Conservation (phyloP, 148 eudicot genomes). For the Dysphania ambrosioides region DNA sequence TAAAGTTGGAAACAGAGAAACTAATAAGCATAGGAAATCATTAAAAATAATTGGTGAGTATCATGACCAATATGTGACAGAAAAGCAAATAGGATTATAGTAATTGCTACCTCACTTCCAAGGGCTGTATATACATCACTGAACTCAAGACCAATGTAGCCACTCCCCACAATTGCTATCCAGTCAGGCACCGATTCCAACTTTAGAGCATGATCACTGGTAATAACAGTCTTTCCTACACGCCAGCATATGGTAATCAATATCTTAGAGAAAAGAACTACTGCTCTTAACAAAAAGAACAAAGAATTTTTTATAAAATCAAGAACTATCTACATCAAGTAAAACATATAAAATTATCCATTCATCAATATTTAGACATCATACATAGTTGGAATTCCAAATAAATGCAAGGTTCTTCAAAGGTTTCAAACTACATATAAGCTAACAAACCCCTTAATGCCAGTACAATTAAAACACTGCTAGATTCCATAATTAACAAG, state of each 20-base stretch:
- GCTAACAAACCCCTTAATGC: not conserved
- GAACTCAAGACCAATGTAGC: conserved; percentile 98
- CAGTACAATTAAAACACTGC: not conserved
- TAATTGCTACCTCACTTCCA: conserved; percentile 84
- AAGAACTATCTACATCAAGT: not conserved
- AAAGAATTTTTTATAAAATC: too few species aligned
- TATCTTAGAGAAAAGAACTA: not conserved
- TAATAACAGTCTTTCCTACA: conserved; percentile 96
- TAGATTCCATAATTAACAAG: not conserved
- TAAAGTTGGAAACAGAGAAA: conserved; percentile 2
- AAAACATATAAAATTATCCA: not conserved
- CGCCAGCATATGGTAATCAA: conserved; percentile 12
- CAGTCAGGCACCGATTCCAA: conserved; percentile 92
- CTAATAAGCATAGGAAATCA: not conserved
- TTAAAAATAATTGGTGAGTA: not conserved
- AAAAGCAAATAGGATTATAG: conserved; percentile 4
- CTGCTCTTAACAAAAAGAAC: not conserved
- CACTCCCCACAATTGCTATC: conserved; percentile 99
- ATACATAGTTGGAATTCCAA: not conserved
- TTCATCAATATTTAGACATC: not conserved
- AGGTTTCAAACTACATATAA: not conserved
- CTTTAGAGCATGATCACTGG: conserved; percentile 99
- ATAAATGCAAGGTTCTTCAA: not conserved
- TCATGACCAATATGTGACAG: not conserved
- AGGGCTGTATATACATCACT: conserved; percentile 99